Evolutionary conservation across 176 grass and related monocot genomes (phyloP).

Genomic region (Carex kokanica): DNA sequence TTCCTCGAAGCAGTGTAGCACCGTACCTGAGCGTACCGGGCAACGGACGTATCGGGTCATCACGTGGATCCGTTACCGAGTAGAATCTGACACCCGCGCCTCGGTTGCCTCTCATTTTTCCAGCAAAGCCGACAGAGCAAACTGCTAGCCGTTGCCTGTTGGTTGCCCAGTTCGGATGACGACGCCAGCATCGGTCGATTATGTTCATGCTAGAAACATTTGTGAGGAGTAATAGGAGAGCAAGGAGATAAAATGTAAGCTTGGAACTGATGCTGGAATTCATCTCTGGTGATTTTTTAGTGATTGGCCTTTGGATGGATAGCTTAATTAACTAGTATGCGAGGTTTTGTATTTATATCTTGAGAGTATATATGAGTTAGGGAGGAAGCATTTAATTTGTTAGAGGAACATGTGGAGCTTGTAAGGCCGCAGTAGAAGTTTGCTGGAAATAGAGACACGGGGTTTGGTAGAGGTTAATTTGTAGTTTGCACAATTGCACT

Average conservation of each 20-base stretch:
- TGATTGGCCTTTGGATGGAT: not conserved
- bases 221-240: not conserved
- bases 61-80: conserved; percentile 61
- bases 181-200: conserved; percentile 72
- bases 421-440: not conserved
- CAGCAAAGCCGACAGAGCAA: conserved; percentile 67
- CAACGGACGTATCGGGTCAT: conserved; percentile 47
- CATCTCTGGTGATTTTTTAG: not conserved
- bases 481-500: not conserved
- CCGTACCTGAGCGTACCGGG: conserved; percentile 78
- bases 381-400: not conserved
- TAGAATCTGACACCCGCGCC: conserved; percentile 35
- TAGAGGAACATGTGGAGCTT: not conserved
- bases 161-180: conserved; percentile 44
- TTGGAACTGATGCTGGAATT: not conserved
- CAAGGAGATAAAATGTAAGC: not conserved
- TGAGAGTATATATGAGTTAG: not conserved
- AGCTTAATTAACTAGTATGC: not conserved
- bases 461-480: conserved; percentile 1
- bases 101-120: conserved; percentile 67
- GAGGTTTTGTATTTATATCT: not conserved
- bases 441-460: conserved; percentile 23
- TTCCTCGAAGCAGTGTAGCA: conserved; percentile 52
- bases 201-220: conserved; percentile 30
- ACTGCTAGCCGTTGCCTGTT: conserved; percentile 52